A percentile compares a stretch with the other conserved stretches of the same genome.
Conservation (phyloP, 1,139 yeast genomes). For the Debaryomycetaceae sp. region DNA sequence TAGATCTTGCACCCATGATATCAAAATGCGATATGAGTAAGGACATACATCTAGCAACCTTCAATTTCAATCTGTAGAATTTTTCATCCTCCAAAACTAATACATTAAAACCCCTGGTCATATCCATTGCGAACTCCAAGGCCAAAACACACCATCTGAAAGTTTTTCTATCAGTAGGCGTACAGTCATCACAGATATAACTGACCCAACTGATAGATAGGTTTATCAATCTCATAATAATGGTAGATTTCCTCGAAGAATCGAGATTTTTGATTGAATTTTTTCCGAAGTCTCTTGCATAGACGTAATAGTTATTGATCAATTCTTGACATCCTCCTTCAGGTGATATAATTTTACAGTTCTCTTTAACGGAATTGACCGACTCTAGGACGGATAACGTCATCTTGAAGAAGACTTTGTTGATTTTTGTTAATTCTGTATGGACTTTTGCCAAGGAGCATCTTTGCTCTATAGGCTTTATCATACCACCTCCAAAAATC, state of each 20-base stretch:
- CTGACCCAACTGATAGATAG: constrained; percentile 88
- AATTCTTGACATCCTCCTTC: constrained; percentile 70
- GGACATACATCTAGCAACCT: constrained; percentile 95
- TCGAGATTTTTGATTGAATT: constrained; percentile 67
- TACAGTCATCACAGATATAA: constrained; percentile 91
- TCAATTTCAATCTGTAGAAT: constrained; percentile 66
- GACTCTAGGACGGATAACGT: constrained; percentile 66
- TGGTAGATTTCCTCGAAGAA: constrained; percentile 60
- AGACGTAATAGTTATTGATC: constrained; percentile 71
- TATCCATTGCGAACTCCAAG: constrained; percentile 91
- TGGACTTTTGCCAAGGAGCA: constrained; percentile 76
- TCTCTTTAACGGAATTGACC: constrained; percentile 51
- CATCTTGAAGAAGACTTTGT: constrained; percentile 66
- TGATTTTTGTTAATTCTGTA: constrained; percentile 64
- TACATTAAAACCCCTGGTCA: constrained; percentile 88
- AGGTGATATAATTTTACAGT: constrained; percentile 32
- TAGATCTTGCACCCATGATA: constrained; percentile 96
- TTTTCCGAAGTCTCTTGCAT: constrained; percentile 81
- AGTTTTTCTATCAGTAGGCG: constrained; percentile 85
- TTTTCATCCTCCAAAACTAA: constrained; percentile 76
- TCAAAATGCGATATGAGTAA: constrained; percentile 91
- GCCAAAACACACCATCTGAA: constrained; percentile 97
- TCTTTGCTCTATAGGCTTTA: constrained; percentile 52
- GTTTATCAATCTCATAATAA: constrained; percentile 70
- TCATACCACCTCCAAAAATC: constrained; percentile 37